Evolutionary conservation across 441 rosid genomes (phyloP).

Genomic region (Pelargonium fulgidum): DNA sequence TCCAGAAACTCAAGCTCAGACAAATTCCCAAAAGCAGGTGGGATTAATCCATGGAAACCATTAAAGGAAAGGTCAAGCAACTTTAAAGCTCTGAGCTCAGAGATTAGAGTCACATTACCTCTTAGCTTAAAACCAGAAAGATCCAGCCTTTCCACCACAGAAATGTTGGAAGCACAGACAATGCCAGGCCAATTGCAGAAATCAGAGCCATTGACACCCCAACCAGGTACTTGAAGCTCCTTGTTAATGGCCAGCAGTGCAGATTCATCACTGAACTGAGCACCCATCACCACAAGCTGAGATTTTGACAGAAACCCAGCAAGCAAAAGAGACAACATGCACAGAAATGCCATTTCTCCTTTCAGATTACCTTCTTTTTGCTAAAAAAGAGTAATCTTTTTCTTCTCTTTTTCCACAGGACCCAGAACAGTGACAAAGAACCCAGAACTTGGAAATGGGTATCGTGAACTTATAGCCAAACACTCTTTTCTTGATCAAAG

Average conservation of each 20-base stretch:
- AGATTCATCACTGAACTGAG: conserved; percentile 47
- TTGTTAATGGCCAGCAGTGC: conserved; percentile 54
- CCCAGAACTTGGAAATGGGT: neutral
- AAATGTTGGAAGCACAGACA: conserved; percentile 50
- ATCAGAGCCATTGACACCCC: conserved; percentile 59
- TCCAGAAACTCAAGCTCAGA: conserved; percentile 80
- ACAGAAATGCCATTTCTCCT: conserved; percentile 41
- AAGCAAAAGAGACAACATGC: conserved; percentile 35
- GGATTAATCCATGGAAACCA: conserved; percentile 58
- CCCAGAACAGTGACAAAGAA: too few relatives aligned
- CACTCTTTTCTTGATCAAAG: conserved; percentile 16
- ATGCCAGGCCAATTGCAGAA: conserved; percentile 80
- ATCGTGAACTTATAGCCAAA: neutral
- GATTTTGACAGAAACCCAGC: conserved; percentile 47
- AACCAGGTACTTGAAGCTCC: conserved; percentile 71
- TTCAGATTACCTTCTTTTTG: neutral
- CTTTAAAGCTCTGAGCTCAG: conserved; percentile 62
- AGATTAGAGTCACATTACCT: conserved; percentile 64
- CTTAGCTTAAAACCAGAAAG: conserved; percentile 71
- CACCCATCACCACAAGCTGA: conserved; percentile 27
- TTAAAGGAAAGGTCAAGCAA: conserved; percentile 80
- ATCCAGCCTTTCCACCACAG: conserved; percentile 59
- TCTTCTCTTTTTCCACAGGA: neutral
- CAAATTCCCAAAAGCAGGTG: conserved; percentile 60
- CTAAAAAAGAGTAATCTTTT: neutral